Evolutionary conservation across 2,329 filamentous ascomycete species (phyloP).

Genomic region (Macrophomina phaseolina): DNA sequence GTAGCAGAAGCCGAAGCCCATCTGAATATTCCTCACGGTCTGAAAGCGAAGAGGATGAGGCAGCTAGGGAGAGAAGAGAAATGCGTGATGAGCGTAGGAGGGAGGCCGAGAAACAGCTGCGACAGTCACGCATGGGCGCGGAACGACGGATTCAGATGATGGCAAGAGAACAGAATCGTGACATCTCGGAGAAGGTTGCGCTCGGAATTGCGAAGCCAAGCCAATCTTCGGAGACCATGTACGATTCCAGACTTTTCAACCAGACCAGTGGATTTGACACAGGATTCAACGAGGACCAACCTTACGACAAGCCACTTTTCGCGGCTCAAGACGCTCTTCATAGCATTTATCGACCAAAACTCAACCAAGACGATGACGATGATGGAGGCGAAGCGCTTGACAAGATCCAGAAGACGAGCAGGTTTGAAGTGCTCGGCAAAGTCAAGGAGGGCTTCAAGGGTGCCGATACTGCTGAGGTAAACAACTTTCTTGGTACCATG

Average conservation of each 20-base stretch:
- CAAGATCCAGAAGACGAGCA: conserved; percentile 81
- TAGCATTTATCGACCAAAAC: conserved; percentile 86
- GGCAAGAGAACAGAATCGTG: conserved; percentile 92
- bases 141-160: conserved; percentile 91
- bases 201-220: conserved; percentile 94
- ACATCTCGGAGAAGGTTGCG: conserved; percentile 96
- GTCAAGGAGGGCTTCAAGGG: conserved; percentile 88
- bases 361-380: conserved; percentile 73
- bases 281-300: conserved; percentile 96
- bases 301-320: conserved; percentile 96
- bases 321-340: conserved; percentile 93
- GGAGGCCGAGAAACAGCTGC: conserved; percentile 86
- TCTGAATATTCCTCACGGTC: conserved; percentile 52
- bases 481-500: conserved; percentile 35
- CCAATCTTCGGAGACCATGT: conserved; percentile 91
- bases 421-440: conserved; percentile 87
- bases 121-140: conserved; percentile 93
- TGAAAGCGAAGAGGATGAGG: conserved; percentile 68
- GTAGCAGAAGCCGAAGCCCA: conserved; percentile 49
- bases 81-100: conserved; percentile 77
- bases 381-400: conserved; percentile 82
- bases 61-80: conserved; percentile 75
- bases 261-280: conserved; percentile 87
- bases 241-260: conserved; percentile 94
- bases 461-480: conserved; percentile 78